A percentile compares a stretch with the other conserved stretches of the same genome.
These are phyloP conservation scores for Triglochin maritima DNA, from an alignment of 106 monocot species.

Conservation along the genomic window DNA sequence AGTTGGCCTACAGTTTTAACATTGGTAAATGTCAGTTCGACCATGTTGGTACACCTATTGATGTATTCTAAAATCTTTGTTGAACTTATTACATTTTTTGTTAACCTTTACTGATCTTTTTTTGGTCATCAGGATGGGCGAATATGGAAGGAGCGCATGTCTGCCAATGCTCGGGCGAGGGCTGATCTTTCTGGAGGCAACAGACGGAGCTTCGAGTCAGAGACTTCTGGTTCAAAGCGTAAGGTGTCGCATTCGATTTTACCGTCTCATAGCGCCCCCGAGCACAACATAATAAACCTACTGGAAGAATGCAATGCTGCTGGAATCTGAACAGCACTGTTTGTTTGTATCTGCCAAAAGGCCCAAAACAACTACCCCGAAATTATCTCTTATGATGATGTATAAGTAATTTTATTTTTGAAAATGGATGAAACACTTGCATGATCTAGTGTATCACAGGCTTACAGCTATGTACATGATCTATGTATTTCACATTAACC, in stretches of 20 bases:
- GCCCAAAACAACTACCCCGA: too few relatives aligned
- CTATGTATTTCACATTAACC: too few relatives aligned
- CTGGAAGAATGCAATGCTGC: conserved; percentile 17
- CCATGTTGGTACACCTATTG: too few relatives aligned
- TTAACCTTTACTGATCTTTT: not conserved
- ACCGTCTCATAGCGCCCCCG: conserved; percentile 12
- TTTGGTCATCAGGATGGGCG: conserved; percentile 15
- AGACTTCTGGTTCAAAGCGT: not conserved
- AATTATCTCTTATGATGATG: too few relatives aligned
- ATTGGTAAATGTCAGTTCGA: too few relatives aligned
- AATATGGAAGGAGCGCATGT: conserved; percentile 18
- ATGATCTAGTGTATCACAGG: too few relatives aligned
- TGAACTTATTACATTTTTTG: not conserved
- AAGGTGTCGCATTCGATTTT: not conserved
- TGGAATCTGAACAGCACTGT: not conserved
- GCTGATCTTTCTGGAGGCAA: not conserved
- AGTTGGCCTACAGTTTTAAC: too few relatives aligned
- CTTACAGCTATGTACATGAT: too few relatives aligned
- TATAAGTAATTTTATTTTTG: too few relatives aligned
- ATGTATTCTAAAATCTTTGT: not conserved
- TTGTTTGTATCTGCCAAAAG: too few relatives aligned
- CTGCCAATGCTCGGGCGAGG: conserved; percentile 4
- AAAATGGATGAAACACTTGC: too few relatives aligned
- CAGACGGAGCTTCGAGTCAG: not conserved
- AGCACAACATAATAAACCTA: conserved; percentile 7